A percentile compares a stretch with the other conserved stretches of the same genome.
Evolutionary conservation across 805 yeast species (phyloP).

Genomic region (Ogataea thermomethanolica): DNA sequence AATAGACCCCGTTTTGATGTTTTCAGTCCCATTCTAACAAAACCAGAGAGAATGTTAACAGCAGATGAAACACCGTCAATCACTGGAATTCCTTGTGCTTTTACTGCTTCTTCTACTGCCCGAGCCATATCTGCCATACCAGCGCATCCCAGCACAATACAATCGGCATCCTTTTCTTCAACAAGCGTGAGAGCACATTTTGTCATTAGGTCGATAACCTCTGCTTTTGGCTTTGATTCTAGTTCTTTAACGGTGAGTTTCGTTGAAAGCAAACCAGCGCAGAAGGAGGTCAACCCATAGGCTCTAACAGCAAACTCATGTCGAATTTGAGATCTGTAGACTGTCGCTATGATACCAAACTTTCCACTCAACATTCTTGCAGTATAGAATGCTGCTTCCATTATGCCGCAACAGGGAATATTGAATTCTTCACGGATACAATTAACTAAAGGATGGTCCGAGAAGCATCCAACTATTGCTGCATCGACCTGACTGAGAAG

Average conservation of each 20-base stretch:
- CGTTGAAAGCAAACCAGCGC: constrained; percentile 35
- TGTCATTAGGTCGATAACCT: constrained; percentile 28
- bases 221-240: constrained; percentile 31
- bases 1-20: constrained; percentile 31
- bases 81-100: constrained; percentile 81
- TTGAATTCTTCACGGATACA: constrained; percentile 36
- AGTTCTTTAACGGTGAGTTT: constrained; percentile 33
- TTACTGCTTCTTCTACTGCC: constrained; percentile 91
- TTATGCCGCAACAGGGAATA: constrained; percentile 33
- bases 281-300: constrained; percentile 29
- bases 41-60: constrained; percentile 32
- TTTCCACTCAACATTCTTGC: constrained; percentile 33
- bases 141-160: constrained; percentile 66
- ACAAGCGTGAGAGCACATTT: constrained; percentile 27
- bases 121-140: constrained; percentile 89
- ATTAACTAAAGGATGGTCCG: constrained; percentile 35
- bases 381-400: constrained; percentile 35
- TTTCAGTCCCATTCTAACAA: constrained; percentile 34
- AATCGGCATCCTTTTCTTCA: constrained; percentile 41
- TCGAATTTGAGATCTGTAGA: constrained; percentile 31
- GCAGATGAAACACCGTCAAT: constrained; percentile 47
- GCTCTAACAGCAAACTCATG: constrained; percentile 31
- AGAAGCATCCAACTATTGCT: constrained; percentile 34
- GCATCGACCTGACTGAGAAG: constrained; percentile 30
- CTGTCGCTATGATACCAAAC: constrained; percentile 34